phyloP scores from a whole-genome alignment of 2,329 filamentous ascomycete species.

The Trematosphaeria pertusa region DNA sequence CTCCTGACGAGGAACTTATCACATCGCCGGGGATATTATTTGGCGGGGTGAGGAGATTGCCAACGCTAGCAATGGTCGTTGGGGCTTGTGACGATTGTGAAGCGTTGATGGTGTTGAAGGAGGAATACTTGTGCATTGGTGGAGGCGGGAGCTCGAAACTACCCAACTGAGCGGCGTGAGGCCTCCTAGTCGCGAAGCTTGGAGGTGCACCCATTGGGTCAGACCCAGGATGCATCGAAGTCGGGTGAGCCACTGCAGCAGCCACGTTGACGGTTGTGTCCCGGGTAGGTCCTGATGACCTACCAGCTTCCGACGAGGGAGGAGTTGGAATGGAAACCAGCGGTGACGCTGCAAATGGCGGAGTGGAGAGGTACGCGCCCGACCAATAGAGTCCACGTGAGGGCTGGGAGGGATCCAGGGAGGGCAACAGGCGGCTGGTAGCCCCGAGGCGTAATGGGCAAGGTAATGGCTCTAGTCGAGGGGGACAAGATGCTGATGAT shows the following conservation, averaged over 20 bases:
- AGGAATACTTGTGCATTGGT: constrained; percentile 62
- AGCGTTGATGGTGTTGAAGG: constrained; percentile 46
- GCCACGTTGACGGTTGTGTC: constrained; percentile 65
- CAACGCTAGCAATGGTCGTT: constrained; percentile 59
- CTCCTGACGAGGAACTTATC: constrained; percentile 67
- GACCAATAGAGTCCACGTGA: constrained; percentile 59
- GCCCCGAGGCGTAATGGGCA: constrained; percentile 38
- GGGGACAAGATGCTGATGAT: constrained; percentile 43
- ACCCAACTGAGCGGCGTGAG: constrained; percentile 72
- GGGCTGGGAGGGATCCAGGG: constrained; percentile 57
- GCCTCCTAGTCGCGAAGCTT: constrained; percentile 74
- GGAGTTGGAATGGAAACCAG: constrained; percentile 50
- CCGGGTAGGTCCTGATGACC: constrained; percentile 50
- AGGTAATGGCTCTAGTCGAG: constrained; percentile 35
- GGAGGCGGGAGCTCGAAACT: constrained; percentile 71
- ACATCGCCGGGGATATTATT: constrained; percentile 66
- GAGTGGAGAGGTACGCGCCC: constrained; percentile 47
- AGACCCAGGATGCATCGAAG: constrained; percentile 68
- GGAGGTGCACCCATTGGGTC: constrained; percentile 67
- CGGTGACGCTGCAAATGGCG: constrained; percentile 47
- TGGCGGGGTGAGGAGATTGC: constrained; percentile 68
- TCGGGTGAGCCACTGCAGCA: constrained; percentile 65
- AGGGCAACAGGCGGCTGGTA: constrained; percentile 49
- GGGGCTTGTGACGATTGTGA: constrained; percentile 57
- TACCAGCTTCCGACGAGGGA: constrained; percentile 50